phyloP scores from a whole-genome alignment of 257 asterid genomes.

The Nicotiana tabacum region DNA sequence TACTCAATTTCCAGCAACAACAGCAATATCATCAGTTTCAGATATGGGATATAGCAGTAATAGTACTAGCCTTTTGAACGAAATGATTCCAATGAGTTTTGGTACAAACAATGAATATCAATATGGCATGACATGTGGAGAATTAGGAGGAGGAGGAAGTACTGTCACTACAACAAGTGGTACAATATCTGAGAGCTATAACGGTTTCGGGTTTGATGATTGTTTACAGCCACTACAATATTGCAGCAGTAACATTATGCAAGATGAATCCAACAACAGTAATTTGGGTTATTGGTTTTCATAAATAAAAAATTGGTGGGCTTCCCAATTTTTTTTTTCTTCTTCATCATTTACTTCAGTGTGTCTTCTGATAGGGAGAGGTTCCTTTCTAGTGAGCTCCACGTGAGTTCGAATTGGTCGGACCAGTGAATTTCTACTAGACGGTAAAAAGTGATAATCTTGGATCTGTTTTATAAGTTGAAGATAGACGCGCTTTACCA shows the following conservation, averaged over 20 bases:
- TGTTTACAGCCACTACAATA: neutral
- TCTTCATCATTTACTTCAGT: neutral
- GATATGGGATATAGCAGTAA: conserved; percentile 56
- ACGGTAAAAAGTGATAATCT: neutral
- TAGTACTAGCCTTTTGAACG: neutral
- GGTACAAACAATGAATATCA: conserved; percentile 6
- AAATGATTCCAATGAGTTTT: neutral
- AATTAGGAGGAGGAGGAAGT: neutral
- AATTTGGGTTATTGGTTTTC: neutral
- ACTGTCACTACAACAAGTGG: neutral
- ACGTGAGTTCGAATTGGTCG: neutral
- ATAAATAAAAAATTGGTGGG: neutral
- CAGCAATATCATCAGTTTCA: conserved; percentile 57
- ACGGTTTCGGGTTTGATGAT: conserved; percentile 1
- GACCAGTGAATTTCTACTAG: neutral
- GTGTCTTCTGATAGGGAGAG: too few species aligned
- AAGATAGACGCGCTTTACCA: neutral
- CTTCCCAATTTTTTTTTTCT: neutral
- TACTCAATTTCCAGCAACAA: neutral
- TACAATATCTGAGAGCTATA: neutral
- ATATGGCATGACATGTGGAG: neutral
- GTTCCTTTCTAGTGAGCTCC: too few species aligned
- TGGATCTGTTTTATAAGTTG: neutral
- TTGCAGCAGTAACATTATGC: neutral
- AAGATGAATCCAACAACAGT: neutral